Evolutionary conservation across 2,329 filamentous ascomycete genomes (phyloP).

Genomic region (Talaromyces marneffei): DNA sequence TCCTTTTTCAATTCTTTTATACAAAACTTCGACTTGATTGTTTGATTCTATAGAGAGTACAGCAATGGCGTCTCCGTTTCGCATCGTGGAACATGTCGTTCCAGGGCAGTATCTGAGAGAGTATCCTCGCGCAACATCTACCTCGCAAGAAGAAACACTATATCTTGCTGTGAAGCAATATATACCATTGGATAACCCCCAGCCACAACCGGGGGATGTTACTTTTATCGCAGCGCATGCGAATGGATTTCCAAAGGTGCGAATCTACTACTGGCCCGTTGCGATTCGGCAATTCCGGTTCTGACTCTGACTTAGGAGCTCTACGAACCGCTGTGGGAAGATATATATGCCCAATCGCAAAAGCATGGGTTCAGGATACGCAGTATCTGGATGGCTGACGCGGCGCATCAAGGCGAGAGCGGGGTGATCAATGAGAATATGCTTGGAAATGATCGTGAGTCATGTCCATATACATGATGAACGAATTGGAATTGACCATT

Average conservation of each 20-base stretch:
- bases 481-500: neutral
- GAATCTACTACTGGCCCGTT: neutral
- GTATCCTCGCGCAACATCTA: slow-evolving; percentile 66
- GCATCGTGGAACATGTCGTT: slow-evolving; percentile 67
- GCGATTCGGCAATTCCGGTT: neutral
- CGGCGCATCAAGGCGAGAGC: slow-evolving; percentile 77
- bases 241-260: slow-evolving; percentile 85
- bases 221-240: slow-evolving; percentile 84
- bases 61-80: slow-evolving; percentile 23
- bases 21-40: neutral
- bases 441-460: slow-evolving; percentile 77
- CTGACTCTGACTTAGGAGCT: slow-evolving; percentile 57
- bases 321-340: slow-evolving; percentile 88
- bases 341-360: slow-evolving; percentile 58
- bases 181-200: slow-evolving; percentile 63
- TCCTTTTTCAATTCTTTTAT: neutral
- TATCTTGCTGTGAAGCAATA: slow-evolving; percentile 82
- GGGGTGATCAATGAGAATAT: slow-evolving; percentile 67
- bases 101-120: slow-evolving; percentile 74
- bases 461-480: neutral
- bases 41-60: neutral
- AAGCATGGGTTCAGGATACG: slow-evolving; percentile 63
- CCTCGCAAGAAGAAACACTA: slow-evolving; percentile 68
- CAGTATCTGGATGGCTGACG: slow-evolving; percentile 83
- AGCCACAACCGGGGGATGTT: slow-evolving; percentile 66